A percentile compares a stretch with the other conserved stretches of the same genome.
phyloP scores from a whole-genome alignment of 1,139 yeast genomes.

The Eremothecium sinecaudum region DNA sequence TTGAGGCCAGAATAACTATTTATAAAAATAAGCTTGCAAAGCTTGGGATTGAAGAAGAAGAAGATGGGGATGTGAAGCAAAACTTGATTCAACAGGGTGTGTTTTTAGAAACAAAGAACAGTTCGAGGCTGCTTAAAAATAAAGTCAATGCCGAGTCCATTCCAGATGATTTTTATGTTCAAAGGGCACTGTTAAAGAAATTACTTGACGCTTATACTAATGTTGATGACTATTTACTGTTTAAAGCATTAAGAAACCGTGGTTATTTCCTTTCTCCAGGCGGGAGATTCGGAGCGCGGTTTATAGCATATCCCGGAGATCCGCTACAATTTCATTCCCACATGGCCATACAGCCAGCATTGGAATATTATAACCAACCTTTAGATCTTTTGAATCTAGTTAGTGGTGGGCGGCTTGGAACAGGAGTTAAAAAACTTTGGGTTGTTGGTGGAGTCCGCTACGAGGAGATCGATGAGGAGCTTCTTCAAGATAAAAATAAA shows the following conservation, averaged over 20 bases:
- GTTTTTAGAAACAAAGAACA: conserved; percentile 17
- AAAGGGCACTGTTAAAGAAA: conserved; percentile 1
- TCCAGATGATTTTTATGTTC: neutral
- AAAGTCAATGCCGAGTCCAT: neutral
- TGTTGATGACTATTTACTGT: conserved; percentile 15
- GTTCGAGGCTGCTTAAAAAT: conserved; percentile 8
- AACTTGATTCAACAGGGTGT: conserved; percentile 14
- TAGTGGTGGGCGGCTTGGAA: conserved; percentile 82
- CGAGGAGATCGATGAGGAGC: conserved; percentile 13
- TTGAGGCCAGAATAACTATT: conserved; percentile 5
- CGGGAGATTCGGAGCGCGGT: conserved; percentile 80
- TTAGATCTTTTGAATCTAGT: conserved; percentile 50
- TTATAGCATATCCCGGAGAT: conserved; percentile 89
- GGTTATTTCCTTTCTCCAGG: conserved; percentile 71
- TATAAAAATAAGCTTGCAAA: conserved; percentile 8
- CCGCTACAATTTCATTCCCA: conserved; percentile 88
- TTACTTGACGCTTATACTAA: conserved; percentile 8
- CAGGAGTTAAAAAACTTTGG: conserved; percentile 86
- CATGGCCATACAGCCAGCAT: conserved; percentile 51
- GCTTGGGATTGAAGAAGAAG: conserved; percentile 1
- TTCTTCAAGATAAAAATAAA: neutral
- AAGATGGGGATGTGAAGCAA: neutral
- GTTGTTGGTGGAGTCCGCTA: conserved; percentile 44
- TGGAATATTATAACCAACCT: conserved; percentile 40
- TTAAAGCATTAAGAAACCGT: conserved; percentile 16